Evolutionary conservation across 768 basidiomycete genomes (phyloP), one percentile per base, ranked within the genome.

Genomic region (Cantharellus anzutake): DNA sequence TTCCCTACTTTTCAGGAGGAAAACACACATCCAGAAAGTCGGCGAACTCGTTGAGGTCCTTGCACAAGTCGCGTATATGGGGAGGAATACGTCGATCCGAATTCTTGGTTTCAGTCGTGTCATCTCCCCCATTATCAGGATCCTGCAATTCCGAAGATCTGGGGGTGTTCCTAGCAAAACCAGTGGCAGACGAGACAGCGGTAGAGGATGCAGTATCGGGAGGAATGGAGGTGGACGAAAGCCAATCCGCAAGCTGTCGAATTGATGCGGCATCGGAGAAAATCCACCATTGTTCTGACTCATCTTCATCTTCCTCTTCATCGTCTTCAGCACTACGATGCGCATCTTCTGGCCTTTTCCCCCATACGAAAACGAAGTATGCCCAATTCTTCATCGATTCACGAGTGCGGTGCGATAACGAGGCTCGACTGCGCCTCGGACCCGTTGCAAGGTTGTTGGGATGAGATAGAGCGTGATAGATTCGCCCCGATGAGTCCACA

Each of bases 1-100:
- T 29, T 29, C 20, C 20, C 20, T 29, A 29, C 20, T 29, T 29
- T 29, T 29, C 20, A 1, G 20, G 20, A 29, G 20, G 20, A 29
- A 82, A 55, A 7, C 52, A 11, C 7, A 55, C 52, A 37, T 55
- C 52, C 52, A 55, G 35, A 37, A 55, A 55, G 35, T 55, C 52
- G 11, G 52, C 52, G 38, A 55, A 55, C 11, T 55, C 52, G 14
- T 11, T 7, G 7, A 55, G 35, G 35, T 37, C 35, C 52, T 55
- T 55, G 38, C 52, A 55, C 11, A 55, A 37, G 52, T 11, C 7
- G 11, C 35, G 7, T 0, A 29, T 48, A 11, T 29, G 44, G 11
- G 29, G 1, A 37, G 38, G 14, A 11, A 37, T 1, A 7, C 38
- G 52, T 11, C 20, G 20, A 29, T 29, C 20, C 20, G 20, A 29